These are phyloP conservation scores for Mycothermus thermophilus DNA, from an alignment of 495 filamentous ascomycete genomes.

Conservation along the genomic window DNA sequence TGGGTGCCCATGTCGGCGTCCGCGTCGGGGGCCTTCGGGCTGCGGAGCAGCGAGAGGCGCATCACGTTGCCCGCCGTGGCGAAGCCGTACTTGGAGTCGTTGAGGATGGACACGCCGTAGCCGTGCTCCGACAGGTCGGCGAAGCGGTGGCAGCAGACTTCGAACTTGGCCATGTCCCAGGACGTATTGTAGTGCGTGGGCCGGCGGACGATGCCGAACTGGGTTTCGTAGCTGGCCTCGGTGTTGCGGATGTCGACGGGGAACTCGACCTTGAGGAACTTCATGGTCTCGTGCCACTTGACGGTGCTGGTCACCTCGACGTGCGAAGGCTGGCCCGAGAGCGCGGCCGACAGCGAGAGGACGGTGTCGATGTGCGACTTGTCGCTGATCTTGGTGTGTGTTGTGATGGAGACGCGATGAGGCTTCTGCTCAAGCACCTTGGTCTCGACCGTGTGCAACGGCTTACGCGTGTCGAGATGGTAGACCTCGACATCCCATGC, in stretches of 20 bases:
- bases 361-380: constrained; percentile 77
- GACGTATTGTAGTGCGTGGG: constrained; percentile 94
- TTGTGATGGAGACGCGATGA: constrained; percentile 63
- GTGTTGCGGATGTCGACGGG: constrained; percentile 85
- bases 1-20: constrained; percentile 95
- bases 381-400: constrained; percentile 74
- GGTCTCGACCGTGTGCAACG: constrained; percentile 51
- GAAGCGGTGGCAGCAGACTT: constrained; percentile 95
- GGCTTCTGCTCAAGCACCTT: constrained; percentile 56
- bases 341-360: constrained; percentile 59
- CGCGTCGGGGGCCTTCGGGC: constrained; percentile 91
- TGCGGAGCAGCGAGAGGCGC: constrained; percentile 76
- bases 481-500: constrained; percentile 98
- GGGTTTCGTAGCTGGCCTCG: constrained; percentile 90
- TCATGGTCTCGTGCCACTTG: constrained; percentile 90
- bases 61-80: constrained; percentile 83
- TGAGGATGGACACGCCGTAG: constrained; percentile 87
- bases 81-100: constrained; percentile 96
- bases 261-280: constrained; percentile 98
- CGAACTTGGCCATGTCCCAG: constrained; percentile 99
- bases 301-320: constrained; percentile 73
- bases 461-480: constrained; percentile 75
- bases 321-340: constrained; percentile 48
- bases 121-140: constrained; percentile 88
- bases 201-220: constrained; percentile 75